Evolutionary conservation across 2,329 filamentous ascomycete genomes (phyloP).

Genomic region (Ophiognomonia clavigignenti-juglandacearum): DNA sequence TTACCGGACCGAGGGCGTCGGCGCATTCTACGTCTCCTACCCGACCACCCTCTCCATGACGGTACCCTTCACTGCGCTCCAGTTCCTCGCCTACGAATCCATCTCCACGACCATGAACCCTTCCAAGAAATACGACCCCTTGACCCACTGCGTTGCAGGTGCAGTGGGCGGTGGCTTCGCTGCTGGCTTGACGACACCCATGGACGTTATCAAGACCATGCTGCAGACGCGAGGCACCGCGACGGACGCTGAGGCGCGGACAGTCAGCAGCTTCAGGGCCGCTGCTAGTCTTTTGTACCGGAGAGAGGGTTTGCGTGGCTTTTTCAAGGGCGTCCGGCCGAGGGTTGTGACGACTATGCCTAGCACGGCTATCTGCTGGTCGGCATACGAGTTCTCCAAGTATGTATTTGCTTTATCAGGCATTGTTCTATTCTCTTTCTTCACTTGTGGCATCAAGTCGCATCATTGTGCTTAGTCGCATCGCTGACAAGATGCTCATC

Average conservation of each 20-base stretch:
- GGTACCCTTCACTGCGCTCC: conserved; percentile 92
- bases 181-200: conserved; percentile 87
- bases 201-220: conserved; percentile 98
- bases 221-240: conserved; percentile 86
- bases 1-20: conserved; percentile 80
- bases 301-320: conserved; percentile 79
- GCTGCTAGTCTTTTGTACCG: conserved; percentile 78
- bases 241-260: conserved; percentile 72
- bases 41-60: conserved; percentile 98
- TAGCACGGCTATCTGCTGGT: conserved; percentile 99
- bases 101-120: conserved; percentile 93
- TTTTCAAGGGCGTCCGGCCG: conserved; percentile 89
- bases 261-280: conserved; percentile 75
- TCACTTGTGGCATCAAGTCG: not conserved
- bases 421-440: not conserved
- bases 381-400: conserved; percentile 66
- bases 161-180: conserved; percentile 90
- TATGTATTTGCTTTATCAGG: conserved; percentile 38
- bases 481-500: conserved; percentile 15
- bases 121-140: conserved; percentile 76
- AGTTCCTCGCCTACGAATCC: conserved; percentile 97
- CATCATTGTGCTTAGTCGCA: not conserved
- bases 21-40: conserved; percentile 97
- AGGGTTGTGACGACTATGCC: conserved; percentile 95
- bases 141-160: conserved; percentile 90